Conservation (phyloP, 2,329 filamentous ascomycete genomes). For the Pseudogymnoascus sp. region DNA sequence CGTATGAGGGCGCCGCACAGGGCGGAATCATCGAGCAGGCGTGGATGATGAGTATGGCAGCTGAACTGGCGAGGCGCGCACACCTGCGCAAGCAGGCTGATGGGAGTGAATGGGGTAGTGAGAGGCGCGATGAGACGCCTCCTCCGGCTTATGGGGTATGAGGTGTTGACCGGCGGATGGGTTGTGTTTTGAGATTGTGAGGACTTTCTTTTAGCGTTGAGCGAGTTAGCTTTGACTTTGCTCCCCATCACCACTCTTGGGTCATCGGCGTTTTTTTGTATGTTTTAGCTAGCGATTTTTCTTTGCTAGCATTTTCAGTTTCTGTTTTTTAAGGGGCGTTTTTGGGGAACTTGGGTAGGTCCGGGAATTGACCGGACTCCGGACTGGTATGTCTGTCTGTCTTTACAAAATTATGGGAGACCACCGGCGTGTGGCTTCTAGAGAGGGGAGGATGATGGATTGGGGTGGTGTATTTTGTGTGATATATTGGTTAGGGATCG, state of each 20-base stretch:
- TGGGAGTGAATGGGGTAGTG: constrained; percentile 34
- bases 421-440: background rate
- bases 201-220: background rate
- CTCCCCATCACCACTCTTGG: background rate
- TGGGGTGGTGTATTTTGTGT: background rate
- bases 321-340: background rate
- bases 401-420: background rate
- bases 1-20: constrained; percentile 21
- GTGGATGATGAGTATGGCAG: constrained; percentile 89
- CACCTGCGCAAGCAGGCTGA: constrained; percentile 68
- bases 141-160: constrained; percentile 53
- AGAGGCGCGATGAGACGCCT: constrained; percentile 46
- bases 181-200: background rate
- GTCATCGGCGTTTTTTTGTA: background rate
- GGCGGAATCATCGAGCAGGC: constrained; percentile 46
- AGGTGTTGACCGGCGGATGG: background rate
- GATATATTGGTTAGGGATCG: background rate
- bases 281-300: background rate
- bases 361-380: background rate
- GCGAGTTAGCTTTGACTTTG: background rate
- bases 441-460: background rate
- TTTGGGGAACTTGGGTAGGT: background rate
- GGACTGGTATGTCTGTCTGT: background rate
- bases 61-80: constrained; percentile 80
- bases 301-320: background rate